Base-by-base conservation (phyloP, 257 asterid species). In the Solanum ossicruentum region DNA sequence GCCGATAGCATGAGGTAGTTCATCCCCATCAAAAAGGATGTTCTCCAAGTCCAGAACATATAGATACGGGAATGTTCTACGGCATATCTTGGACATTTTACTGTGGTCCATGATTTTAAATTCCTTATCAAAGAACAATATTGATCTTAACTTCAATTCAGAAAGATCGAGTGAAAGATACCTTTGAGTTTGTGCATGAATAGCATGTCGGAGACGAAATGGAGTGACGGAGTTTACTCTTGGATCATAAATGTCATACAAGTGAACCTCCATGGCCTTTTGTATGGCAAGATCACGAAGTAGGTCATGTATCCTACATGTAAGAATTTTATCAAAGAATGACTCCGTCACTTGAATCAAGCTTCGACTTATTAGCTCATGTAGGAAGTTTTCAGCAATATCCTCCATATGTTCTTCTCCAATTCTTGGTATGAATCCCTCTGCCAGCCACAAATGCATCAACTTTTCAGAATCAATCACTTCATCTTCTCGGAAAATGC, bases 251-350 rank as follows among this genome's bases (percentile, higher is more conserved):
- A 82, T 82, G 47, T 82, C 77, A 60, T n/a, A 60, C 77, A 58
- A 36, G 72, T 60, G 15, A 23, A 57, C 23, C 23, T 36, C 23
- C 18, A 4, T 43, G 73, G 77, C 60, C 18, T 82, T 82, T 57
- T 60, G 73, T 12, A 82, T 43, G 0, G 77, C 84, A 57, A 82
- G 84, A 57, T 84, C 86, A 20, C 82, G 72, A 57, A 84, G 81
- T 23, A 84, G 82, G 65, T 84, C 86, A 15, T 84, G 86, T 41
- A 84, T 72, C 20, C 8, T 84, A 61, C 86, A 84, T 51, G 43
- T 8, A 17, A 26, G 1, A 39, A 8, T 26, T 57, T 60, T 84
- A 17, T n/a, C 81, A 3, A 23, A 58, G 21, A 28, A 52, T 39
- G 55, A 70, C 11, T 5, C 41, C 8, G 0, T 82, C 16, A 84